phyloP scores from a whole-genome alignment of 2,329 filamentous ascomycete genomes.

The Fusarium acutatum region DNA sequence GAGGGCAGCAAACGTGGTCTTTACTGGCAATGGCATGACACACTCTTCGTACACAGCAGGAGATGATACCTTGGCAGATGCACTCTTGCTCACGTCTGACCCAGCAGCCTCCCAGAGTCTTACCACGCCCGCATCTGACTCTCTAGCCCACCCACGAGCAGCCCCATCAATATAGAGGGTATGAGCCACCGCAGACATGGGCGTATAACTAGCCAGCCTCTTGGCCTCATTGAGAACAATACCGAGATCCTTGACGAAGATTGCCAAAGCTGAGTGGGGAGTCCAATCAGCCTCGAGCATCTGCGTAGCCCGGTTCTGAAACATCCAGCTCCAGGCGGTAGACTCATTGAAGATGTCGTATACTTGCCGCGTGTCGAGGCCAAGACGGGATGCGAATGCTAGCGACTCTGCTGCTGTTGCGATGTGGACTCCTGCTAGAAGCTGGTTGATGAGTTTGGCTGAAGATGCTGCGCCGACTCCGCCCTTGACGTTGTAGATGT shows the following conservation, averaged over 20 bases:
- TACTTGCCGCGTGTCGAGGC: neutral
- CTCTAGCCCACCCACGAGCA: neutral
- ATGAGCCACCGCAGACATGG: neutral
- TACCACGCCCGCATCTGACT: neutral
- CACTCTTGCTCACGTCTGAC: neutral
- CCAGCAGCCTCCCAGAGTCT: neutral
- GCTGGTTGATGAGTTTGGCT: neutral
- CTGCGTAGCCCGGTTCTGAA: neutral
- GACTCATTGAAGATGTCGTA: neutral
- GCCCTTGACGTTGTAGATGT: neutral
- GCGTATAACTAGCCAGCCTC: neutral
- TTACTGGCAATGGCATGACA: fast-evolving
- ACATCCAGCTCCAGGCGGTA: neutral
- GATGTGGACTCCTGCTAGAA: neutral
- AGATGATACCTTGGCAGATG: neutral
- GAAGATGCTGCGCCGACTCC: neutral
- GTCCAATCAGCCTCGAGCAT: neutral
- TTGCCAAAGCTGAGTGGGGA: neutral
- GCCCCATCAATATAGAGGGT: neutral
- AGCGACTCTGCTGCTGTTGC: neutral
- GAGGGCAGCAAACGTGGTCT: neutral
- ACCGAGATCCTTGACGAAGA: neutral
- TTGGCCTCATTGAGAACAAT: neutral
- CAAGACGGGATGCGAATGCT: neutral
- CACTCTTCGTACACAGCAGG: neutral